phyloP scores from a whole-genome alignment of 1,284 basidiomycete species.

The Meripilus lineatus region DNA sequence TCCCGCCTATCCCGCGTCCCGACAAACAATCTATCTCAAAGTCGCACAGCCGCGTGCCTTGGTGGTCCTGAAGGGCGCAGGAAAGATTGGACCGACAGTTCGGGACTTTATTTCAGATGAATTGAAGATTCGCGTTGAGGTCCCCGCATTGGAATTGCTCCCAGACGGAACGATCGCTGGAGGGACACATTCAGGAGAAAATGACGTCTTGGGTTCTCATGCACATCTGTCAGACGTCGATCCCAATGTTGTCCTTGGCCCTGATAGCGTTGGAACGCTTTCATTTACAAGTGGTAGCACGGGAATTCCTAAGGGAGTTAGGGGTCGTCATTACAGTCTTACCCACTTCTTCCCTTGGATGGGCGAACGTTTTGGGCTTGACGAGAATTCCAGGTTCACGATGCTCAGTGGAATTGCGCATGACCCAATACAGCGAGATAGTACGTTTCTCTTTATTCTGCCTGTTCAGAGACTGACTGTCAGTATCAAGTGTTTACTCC shows the following conservation, averaged over 20 bases:
- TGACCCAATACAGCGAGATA: conserved; percentile 98
- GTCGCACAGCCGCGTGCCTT: conserved; percentile 94
- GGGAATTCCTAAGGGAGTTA: conserved; percentile 97
- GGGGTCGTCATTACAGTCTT: conserved; percentile 91
- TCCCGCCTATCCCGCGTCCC: conserved; percentile 92
- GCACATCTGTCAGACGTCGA: conserved; percentile 59
- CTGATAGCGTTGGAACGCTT: conserved; percentile 92
- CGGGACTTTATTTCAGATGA: conserved; percentile 82
- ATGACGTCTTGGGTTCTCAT: conserved; percentile 52
- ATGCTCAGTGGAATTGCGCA: conserved; percentile 99
- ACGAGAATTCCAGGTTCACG: conserved; percentile 82
- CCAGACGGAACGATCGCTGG: conserved; percentile 64
- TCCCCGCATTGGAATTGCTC: conserved; percentile 84
- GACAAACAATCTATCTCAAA: conserved; percentile 94
- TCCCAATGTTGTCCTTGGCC: conserved; percentile 84
- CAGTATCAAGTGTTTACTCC: conserved; percentile 86
- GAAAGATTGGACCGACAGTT: conserved; percentile 77
- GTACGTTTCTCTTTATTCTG: conserved; percentile 44
- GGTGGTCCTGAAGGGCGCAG: conserved; percentile 90
- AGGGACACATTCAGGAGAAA: conserved; percentile 39
- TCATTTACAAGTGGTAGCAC: conserved; percentile 98
- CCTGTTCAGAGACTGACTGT: conserved; percentile 5
- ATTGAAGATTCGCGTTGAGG: conserved; percentile 86
- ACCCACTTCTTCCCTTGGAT: conserved; percentile 99
- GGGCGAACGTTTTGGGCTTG: conserved; percentile 83